Evolutionary conservation across 208 protist species (phyloP), one percentile per base, ranked within the genome.

Genomic region (Endotrypanum monterogeii): DNA sequence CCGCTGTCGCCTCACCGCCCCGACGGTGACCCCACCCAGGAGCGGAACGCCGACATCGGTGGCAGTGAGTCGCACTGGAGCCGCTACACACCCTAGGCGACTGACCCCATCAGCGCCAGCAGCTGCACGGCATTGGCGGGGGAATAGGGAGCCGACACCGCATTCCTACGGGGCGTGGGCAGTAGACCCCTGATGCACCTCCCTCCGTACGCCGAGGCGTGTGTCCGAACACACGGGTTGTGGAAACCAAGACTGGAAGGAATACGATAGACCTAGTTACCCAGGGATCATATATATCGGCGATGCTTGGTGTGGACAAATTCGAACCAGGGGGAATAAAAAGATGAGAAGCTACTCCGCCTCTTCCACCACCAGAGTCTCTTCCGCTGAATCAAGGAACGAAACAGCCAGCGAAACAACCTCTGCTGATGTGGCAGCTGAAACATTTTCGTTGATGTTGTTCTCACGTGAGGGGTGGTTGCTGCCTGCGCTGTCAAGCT

Each of bases 301-400:
- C 12, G 18, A 39, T 46, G 48, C 30, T 28, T 23, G 9, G 23
- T 48, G 32, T 46, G 23, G 5, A 65, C 6, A 18, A 16, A 46
- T 35, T 14, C 23, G 41, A 35, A 23, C 2, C 18, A 25, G 2
- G n/a, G 18, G 5, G 25, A 20, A 25, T 12, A 55, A 51, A 58
- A 23, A 25, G 9, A 14, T n/a, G 48, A 12, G 56, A 20, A 0
- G 28, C 67, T 71, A 67, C 63, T 71, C 52, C 12, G 61, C 51
- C 32, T 74, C 61, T 32, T 74, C 61, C 1, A 65, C 48, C 28
- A 69, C 55, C 18, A 76, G 50, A 35, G 65, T 81, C 18, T 76
- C 71, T 16, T 76, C 57, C 56, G 67, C 60, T 0, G 39, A 7
- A 7, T 25, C 61, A 5, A 65, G 28, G 28, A 58, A 14, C 14